Base-by-base conservation (phyloP, 1,284 basidiomycete species). In the Fistulinella cinereoalba region DNA sequence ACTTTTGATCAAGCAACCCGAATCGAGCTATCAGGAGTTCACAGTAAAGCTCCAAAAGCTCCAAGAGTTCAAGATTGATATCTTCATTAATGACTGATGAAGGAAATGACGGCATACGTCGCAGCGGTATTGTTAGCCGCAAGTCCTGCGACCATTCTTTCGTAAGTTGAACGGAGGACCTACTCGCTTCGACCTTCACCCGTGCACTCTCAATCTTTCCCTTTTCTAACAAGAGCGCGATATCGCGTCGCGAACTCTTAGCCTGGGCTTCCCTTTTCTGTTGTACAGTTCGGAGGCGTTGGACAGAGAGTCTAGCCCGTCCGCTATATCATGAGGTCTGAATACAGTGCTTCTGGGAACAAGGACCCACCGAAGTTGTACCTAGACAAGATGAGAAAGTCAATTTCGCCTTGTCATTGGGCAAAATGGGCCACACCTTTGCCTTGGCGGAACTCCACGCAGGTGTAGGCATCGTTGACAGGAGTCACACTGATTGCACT, bases 181-280 rank as follows among this genome's bases (percentile, higher is more conserved):
- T 66, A 87, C 86, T 78, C 56, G 79, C 80, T 71, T 93, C 89
- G 39, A 85, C 85, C 66, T 90, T 92, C 60, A 94, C 80, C 53
- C 83, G 75, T 4, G 92, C 88, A 0, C 88, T 90, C 69, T 95
- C 92, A 21, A 85, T 54, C 71, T 89, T 92, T 34, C 84, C 81
- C 60, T 77, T 79, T 69, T 93, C 91, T 8, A 94, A 65, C 12
- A 92, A 72, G 10, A 80, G 74, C 3, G 89, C 87, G 48, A 92
- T 89, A 53, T 92, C 89, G 37, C 89, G 75, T 53, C 91, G 75
- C 18, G 85, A 71, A 37, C 77, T 77, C 71, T 97, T 97, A 0
- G 93, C 92, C 50, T 97, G 83, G 0, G 94, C 92, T 54, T 88
- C 83, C 71, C 90, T 94, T 79, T 97, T 97, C 71, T 94, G 89